A percentile compares a stretch with the other conserved stretches of the same genome.
phyloP scores from a whole-genome alignment of 73 alveolate species.

The Paramecium primaurelia region DNA sequence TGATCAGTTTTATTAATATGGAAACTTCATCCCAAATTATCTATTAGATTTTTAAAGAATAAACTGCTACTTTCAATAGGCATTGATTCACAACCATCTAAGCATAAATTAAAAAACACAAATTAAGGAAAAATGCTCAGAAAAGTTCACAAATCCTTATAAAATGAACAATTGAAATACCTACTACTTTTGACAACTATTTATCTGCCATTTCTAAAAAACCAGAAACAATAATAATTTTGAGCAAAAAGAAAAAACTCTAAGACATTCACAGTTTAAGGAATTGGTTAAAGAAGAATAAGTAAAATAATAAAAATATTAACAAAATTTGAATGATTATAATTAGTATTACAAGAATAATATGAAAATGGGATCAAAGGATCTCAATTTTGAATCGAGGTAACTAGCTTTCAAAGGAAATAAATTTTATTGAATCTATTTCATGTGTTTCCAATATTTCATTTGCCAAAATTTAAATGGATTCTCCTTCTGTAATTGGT shows the following conservation, averaged over 20 bases:
- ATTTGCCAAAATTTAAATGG: conserved; percentile 18
- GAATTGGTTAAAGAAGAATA: not conserved
- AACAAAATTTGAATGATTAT: not conserved
- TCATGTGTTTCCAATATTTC: not conserved
- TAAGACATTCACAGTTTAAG: conserved; percentile 19
- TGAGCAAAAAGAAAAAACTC: not conserved
- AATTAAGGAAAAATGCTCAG: not conserved
- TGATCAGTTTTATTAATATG: not conserved
- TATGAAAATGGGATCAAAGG: conserved; percentile 1
- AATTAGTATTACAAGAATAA: not conserved
- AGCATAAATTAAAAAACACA: not conserved
- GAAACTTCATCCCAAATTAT: not conserved
- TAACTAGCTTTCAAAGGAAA: not conserved
- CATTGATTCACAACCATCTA: not conserved
- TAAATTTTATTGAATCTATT: not conserved
- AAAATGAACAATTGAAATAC: not conserved
- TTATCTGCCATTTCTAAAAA: not conserved
- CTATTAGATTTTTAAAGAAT: not conserved
- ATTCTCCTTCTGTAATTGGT: not conserved
- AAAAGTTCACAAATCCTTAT: not conserved
- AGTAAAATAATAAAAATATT: not conserved
- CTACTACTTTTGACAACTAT: not conserved
- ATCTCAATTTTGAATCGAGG: not conserved
- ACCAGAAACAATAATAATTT: not conserved
- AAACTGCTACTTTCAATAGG: not conserved